Base-by-base conservation (phyloP, 2,329 filamentous ascomycete genomes). In the Biscogniauxia mediterranea region DNA sequence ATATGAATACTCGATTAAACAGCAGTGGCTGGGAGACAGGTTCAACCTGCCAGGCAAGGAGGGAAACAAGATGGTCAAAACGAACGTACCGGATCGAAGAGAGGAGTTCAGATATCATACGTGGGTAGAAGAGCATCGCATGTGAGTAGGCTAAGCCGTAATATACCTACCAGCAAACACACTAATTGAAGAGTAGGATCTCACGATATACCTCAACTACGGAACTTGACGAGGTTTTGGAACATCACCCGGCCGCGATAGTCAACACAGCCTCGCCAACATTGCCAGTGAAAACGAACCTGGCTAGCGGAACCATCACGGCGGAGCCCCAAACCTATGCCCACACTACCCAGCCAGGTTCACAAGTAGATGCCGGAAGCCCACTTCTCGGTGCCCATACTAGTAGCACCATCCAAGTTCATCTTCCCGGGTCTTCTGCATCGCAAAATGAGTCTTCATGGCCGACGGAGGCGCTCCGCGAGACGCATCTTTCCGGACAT, bases 1-100 rank as follows among this genome's bases (percentile, higher is more conserved):
- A 6, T 99, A 96, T 72, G 95, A 99, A 74, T 82, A 90, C 69
- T 85, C 88, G 13, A 82, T 98, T 70, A 99, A 99, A 78, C 88
- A 93, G 72, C 87, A 93, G 75, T 99, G 94, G 94, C 80, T 99
- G 4, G 95, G 95, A 2, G 80, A 83, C 32, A 86, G 91, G 65
- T 98, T 89, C 74, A 82, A 90, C 71, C 79, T 89, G 49, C 90
- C 91, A 0, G 95, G 95, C 2, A 89, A 91, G 46, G 83, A 85
- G 59, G 95, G 95, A 15, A 99, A 99, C 68, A 89, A 89, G 66
- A 95, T 98, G 84, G 90, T 90, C 56, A 97, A 98, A 78, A 97
- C 92, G 61, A 99, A 99, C 73, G 92, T 99, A 7, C 95, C 95
- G 2, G 92, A 97, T 75, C 90, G 97, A 63, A 85, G 95, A 58